A percentile compares a stretch with the other conserved stretches of the same genome.
Conservation (phyloP, 164 flowering plant species). For the Chloranthus sessilifolius region DNA sequence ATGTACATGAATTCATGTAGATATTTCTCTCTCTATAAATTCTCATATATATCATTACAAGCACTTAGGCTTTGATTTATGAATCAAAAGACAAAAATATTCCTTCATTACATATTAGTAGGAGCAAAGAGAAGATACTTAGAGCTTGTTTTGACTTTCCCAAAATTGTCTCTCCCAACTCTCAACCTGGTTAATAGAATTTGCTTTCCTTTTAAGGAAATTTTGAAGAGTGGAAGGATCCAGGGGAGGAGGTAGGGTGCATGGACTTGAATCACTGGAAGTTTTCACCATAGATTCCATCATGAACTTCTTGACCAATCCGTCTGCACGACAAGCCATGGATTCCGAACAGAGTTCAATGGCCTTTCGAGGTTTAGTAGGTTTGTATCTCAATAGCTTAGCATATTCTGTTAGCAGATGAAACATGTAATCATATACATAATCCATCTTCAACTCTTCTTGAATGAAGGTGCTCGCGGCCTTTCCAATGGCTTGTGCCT, state of each 20-base stretch:
- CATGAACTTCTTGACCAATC: slow-evolving; percentile 31
- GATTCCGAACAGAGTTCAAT: slow-evolving; percentile 36
- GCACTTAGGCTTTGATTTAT: too few species aligned
- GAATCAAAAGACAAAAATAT: too few species aligned
- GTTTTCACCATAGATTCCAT: slow-evolving; percentile 38
- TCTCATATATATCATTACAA: too few species aligned
- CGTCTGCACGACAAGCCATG: slow-evolving; percentile 39
- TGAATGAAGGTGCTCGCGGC: slow-evolving; percentile 40
- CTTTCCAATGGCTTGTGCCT: slow-evolving; percentile 52
- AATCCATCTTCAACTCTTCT: slow-evolving; percentile 47
- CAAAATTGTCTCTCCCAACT: slow-evolving; percentile 26
- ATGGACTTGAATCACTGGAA: slow-evolving; percentile 37
- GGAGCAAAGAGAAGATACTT: too few species aligned
- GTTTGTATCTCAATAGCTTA: slow-evolving; percentile 48
- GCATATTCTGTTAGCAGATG: slow-evolving; percentile 48
- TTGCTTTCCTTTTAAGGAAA: slow-evolving; percentile 20
- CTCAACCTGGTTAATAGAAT: slow-evolving; percentile 30
- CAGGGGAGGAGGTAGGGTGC: slow-evolving; percentile 39
- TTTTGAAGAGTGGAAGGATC: slow-evolving; percentile 20
- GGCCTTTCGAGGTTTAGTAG: slow-evolving; percentile 31
- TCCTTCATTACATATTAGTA: too few species aligned
- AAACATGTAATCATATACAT: slow-evolving; percentile 63
- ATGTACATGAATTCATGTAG: too few species aligned
- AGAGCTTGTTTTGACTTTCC: slow-evolving; percentile 7
- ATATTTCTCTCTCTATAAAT: too few species aligned